A percentile compares a stretch with the other conserved stretches of the same genome.
phyloP scores from a whole-genome alignment of 768 basidiomycete species.

The Mycena maculata region DNA sequence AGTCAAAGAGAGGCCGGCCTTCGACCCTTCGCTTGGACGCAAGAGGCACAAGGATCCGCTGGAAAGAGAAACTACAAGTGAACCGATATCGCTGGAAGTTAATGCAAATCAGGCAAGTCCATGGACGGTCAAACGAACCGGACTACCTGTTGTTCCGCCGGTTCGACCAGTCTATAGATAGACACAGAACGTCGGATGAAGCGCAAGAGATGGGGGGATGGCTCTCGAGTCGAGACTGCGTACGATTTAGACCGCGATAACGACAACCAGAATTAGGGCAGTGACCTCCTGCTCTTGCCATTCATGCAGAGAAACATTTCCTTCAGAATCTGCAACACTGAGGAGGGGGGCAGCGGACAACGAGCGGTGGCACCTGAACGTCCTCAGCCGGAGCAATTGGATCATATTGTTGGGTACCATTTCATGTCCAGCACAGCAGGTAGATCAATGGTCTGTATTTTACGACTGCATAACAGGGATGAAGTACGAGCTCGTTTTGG shows the following conservation, averaged over 20 bases:
- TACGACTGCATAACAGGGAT: conserved; percentile 51
- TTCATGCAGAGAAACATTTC: conserved; percentile 73
- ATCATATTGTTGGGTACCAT: conserved; percentile 67
- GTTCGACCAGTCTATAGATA: conserved; percentile 95
- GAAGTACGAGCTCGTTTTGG: conserved; percentile 18
- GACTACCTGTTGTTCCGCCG: conserved; percentile 51
- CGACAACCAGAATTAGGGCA: background rate
- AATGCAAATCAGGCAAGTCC: background rate
- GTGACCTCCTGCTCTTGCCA: conserved; percentile 61
- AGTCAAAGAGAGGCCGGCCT: conserved; percentile 53
- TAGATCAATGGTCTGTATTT: conserved; percentile 75
- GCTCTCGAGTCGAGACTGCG: conserved; percentile 53
- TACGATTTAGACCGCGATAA: conserved; percentile 8
- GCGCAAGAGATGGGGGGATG: conserved; percentile 61
- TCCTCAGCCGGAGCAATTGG: background rate
- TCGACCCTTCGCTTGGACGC: conserved; percentile 54
- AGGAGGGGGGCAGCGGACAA: conserved; percentile 59
- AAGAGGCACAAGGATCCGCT: conserved; percentile 79
- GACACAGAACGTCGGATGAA: conserved; percentile 73
- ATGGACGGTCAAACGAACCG: background rate
- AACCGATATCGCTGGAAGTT: conserved; percentile 57
- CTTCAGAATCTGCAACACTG: conserved; percentile 89
- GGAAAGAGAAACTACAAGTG: conserved; percentile 85
- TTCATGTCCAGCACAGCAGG: conserved; percentile 95
- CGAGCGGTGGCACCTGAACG: conserved; percentile 68